Evolutionary conservation across 2,329 filamentous ascomycete species (phyloP).

Genomic region (Lasiodiplodia theobromae): DNA sequence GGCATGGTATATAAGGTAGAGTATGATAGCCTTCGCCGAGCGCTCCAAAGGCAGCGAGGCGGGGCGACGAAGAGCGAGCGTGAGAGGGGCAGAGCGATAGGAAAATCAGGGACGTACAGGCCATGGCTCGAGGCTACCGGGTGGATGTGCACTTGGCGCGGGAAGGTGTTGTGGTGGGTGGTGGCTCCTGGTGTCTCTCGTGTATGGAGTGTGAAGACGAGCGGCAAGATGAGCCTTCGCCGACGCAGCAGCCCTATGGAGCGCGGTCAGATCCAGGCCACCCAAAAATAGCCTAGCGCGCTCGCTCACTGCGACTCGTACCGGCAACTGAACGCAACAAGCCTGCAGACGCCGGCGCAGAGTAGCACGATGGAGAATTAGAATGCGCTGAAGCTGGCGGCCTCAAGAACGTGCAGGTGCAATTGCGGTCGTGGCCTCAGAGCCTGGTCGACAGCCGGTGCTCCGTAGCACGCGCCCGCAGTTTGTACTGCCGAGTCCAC

Average conservation of each 20-base stretch:
- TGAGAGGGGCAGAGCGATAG: constrained; percentile 38
- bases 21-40: constrained; percentile 43
- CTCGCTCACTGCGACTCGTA: neutral
- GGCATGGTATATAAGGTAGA: constrained; percentile 43
- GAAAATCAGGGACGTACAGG: constrained; percentile 61
- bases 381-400: neutral
- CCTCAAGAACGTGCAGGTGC: neutral
- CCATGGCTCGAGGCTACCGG: constrained; percentile 61
- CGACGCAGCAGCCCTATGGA: constrained; percentile 24
- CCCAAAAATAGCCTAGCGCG: constrained; percentile 24
- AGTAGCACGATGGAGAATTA: neutral
- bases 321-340: neutral
- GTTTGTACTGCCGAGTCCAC: constrained; percentile 19
- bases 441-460: neutral
- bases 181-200: constrained; percentile 28
- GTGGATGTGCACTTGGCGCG: constrained; percentile 18
- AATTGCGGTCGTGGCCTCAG: constrained; percentile 1
- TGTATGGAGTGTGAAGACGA: constrained; percentile 28
- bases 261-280: constrained; percentile 21
- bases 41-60: constrained; percentile 34
- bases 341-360: neutral
- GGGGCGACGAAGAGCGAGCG: constrained; percentile 33
- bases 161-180: constrained; percentile 26
- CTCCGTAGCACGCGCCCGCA: constrained; percentile 17
- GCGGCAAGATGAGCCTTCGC: constrained; percentile 18